These are phyloP conservation scores for Pisolithus microcarpus DNA, from an alignment of 768 basidiomycete species.

Conservation along the genomic window DNA sequence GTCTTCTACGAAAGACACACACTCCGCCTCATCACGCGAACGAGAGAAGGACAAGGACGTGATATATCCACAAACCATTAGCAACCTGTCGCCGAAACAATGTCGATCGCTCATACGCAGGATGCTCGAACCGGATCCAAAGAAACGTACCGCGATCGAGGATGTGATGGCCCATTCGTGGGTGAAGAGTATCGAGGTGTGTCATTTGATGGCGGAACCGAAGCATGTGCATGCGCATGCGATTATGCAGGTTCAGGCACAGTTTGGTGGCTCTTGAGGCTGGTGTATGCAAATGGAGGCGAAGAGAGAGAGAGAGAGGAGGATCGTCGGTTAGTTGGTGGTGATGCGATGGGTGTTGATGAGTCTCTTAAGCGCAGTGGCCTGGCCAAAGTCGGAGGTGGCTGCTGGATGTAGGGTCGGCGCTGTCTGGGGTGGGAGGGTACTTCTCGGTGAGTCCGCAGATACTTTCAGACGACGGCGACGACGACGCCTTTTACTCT, in stretches of 20 bases:
- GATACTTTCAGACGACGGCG: too few relatives aligned
- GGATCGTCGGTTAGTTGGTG: not conserved
- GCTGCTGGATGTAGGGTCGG: too few relatives aligned
- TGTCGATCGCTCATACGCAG: conserved; percentile 77
- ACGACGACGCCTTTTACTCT: too few relatives aligned
- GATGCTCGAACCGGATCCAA: conserved; percentile 96
- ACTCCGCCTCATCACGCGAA: not conserved
- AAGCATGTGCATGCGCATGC: conserved; percentile 69
- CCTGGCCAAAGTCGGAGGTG: too few relatives aligned
- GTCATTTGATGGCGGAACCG: conserved; percentile 56
- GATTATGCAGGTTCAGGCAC: conserved; percentile 48
- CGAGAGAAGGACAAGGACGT: conserved; percentile 23
- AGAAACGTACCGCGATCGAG: conserved; percentile 66
- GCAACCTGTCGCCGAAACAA: conserved; percentile 80
- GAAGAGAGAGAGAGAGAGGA: not conserved
- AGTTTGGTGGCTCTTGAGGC: conserved; percentile 22
- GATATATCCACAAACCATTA: conserved; percentile 60
- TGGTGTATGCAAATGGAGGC: not conserved
- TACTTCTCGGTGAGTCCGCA: too few relatives aligned
- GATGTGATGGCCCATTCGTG: conserved; percentile 73
- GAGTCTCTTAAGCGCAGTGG: too few relatives aligned
- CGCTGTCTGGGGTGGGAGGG: too few relatives aligned
- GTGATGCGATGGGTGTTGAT: not conserved
- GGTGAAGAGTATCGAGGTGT: conserved; percentile 78
- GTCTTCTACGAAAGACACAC: conserved; percentile 1